Percentiles rank a stretch among this genome's conserved stretches.
Conservation (phyloP, 2,329 filamentous ascomycete species). For the Ophiosphaerella narmari region DNA sequence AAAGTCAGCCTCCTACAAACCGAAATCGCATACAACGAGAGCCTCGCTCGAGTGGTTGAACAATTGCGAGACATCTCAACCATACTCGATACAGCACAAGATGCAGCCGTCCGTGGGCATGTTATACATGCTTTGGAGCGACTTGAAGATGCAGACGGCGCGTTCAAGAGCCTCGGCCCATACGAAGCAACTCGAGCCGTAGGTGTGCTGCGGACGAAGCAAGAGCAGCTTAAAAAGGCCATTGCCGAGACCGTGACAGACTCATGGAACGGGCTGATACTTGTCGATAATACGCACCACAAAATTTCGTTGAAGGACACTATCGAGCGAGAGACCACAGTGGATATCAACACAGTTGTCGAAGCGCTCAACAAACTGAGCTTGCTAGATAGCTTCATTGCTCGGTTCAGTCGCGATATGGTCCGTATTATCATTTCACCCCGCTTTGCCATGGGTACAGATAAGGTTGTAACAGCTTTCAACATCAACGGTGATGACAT, state of each 20-base stretch:
- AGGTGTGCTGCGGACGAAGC: constrained; percentile 67
- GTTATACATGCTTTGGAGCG: constrained; percentile 55
- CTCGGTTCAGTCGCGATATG: constrained; percentile 65
- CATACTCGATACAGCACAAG: constrained; percentile 53
- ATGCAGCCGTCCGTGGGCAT: constrained; percentile 51
- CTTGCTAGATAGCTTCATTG: constrained; percentile 56
- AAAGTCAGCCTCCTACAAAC: constrained; percentile 62
- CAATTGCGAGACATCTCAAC: constrained; percentile 57
- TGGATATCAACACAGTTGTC: constrained; percentile 41
- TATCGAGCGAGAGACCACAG: constrained; percentile 43
- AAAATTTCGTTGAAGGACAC: constrained; percentile 62
- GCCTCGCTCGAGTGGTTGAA: constrained; percentile 56
- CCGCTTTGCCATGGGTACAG: constrained; percentile 54
- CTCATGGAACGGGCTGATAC: constrained; percentile 73
- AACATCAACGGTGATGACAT: constrained; percentile 43
- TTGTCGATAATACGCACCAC: constrained; percentile 61
- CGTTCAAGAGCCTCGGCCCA: constrained; percentile 63
- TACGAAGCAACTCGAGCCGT: constrained; percentile 66
- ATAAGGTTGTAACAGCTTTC: constrained; percentile 40
- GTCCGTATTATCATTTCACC: constrained; percentile 65
- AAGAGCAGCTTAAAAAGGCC: constrained; percentile 67
- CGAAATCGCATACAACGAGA: constrained; percentile 65
- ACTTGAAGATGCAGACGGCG: constrained; percentile 56
- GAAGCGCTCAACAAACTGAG: constrained; percentile 44
- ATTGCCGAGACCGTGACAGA: constrained; percentile 69